Evolutionary conservation across 768 basidiomycete genomes (phyloP).

Genomic region (Hydnum rufescens): DNA sequence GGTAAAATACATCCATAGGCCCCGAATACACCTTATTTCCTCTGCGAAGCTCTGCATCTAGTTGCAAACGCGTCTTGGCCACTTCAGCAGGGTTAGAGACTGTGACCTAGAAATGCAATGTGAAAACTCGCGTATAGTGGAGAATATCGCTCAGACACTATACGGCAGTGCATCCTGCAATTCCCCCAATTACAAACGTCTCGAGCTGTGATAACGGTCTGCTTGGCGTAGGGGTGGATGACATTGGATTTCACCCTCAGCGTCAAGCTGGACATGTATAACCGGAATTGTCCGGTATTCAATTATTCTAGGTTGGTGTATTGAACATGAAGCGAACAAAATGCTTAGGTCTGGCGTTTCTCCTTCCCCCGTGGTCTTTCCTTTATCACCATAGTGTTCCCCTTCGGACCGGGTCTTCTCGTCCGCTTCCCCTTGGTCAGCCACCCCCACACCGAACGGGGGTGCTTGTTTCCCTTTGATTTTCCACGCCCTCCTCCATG

Average conservation of each 20-base stretch:
- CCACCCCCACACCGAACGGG: slow-evolving; percentile 85
- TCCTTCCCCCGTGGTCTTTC: slow-evolving; percentile 63
- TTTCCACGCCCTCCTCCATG: slow-evolving; percentile 98
- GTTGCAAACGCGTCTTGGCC: slow-evolving; percentile 85
- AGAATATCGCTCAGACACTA: slow-evolving; percentile 15
- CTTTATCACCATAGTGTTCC: slow-evolving; percentile 75
- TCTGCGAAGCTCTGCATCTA: slow-evolving; percentile 79
- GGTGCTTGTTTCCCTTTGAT: slow-evolving; percentile 89
- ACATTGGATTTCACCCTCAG: background rate
- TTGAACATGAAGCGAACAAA: background rate
- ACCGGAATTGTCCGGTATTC: too few relatives aligned
- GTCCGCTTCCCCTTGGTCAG: slow-evolving; percentile 83
- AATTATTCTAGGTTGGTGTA: too few relatives aligned
- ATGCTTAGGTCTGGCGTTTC: slow-evolving; percentile 11
- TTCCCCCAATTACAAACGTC: slow-evolving; percentile 72
- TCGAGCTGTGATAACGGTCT: slow-evolving; percentile 26
- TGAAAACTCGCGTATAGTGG: background rate
- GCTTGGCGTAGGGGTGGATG: background rate
- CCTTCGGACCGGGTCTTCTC: slow-evolving; percentile 78
- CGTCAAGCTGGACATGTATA: too few relatives aligned
- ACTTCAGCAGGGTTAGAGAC: slow-evolving; percentile 23
- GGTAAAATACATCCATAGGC: slow-evolving; percentile 67
- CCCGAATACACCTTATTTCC: slow-evolving; percentile 66
- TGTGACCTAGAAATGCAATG: background rate
- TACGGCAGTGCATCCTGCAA: slow-evolving; percentile 85